Evolutionary conservation across 495 filamentous ascomycete genomes (phyloP).

Genomic region (Penicillium dipodomyicola): DNA sequence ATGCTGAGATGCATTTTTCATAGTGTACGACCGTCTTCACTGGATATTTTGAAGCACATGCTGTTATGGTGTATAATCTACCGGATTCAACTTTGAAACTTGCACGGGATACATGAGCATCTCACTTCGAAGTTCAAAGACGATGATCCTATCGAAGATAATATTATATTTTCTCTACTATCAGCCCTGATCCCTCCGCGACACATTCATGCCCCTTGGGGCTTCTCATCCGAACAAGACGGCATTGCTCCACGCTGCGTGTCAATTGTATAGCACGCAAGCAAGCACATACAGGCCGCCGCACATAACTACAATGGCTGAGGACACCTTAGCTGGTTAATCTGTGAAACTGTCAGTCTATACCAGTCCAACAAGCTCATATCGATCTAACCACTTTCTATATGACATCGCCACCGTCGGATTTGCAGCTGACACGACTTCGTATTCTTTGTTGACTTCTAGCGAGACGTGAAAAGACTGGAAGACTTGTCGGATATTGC

Average conservation of each 20-base stretch:
- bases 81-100: not conserved
- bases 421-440: no score
- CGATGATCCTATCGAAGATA: not conserved
- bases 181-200: not conserved
- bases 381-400: not conserved
- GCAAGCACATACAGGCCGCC: not conserved
- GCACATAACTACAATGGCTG: not conserved
- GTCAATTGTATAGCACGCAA: not conserved
- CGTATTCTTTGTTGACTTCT: no score
- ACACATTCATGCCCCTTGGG: not conserved
- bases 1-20: not conserved
- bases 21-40: not conserved
- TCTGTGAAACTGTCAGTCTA: not conserved
- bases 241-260: not conserved
- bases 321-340: not conserved
- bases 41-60: not conserved
- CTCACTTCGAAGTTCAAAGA: not conserved
- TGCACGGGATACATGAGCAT: not conserved
- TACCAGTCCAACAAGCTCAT: not conserved
- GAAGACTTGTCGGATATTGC: no score
- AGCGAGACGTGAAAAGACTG: no score
- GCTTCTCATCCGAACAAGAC: not conserved
- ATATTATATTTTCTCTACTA: not conserved
- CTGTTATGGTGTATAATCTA: not conserved
- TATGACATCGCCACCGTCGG: no score